Evolutionary conservation across 2,329 filamentous ascomycete species (phyloP), one percentile per base, ranked within the genome.

Genomic region (Verticillium longisporum): DNA sequence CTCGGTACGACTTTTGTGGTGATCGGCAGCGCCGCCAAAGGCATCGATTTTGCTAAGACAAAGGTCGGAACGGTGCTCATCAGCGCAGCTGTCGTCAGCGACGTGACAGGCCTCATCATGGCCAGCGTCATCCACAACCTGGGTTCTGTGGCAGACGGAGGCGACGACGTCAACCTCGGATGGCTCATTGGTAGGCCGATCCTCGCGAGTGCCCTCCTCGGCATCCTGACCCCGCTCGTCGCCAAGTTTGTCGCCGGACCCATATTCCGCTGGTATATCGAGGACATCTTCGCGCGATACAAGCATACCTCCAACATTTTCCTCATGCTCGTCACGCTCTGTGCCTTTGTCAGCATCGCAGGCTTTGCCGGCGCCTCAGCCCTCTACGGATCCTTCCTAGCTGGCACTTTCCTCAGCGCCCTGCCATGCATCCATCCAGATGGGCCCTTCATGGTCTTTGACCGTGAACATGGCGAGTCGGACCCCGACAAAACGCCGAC

Each of bases 61-160:
- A 70, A 74, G 33, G 73, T 79, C 1, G 76, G 78, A 18, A 74
- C 75, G 11, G 71, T 80, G 1, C 73, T 80, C 3, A 73, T 79
- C 56, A 78, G 76, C 64, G 77, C 78, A 0, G 78, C 77, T 10
- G 74, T 80, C 26, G 77, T 80, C 38, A 77, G 79, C 65, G 77
- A 80, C 66, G 75, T 79, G 1, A 72, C 74, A 1, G 77, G 77
- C 2, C 72, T 80, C 11, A 74, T 80, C 58, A 75, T 78, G 66
- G 75, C 75, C 34, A 66, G 66, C 56, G 64, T 69, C 15, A 69
- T 68, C 54, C 65, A 66, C 59, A 64, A 66, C 26, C 66, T 70
- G 10, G 67, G 68, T 9, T 61, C 58, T 14, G 61, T 67, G 15
- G 57, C 64, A n/a, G 61, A 57, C 2, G 62, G 61, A 6, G 59